Conservation (phyloP, 2,329 filamentous ascomycete genomes). For the Apiospora malaysiana region DNA sequence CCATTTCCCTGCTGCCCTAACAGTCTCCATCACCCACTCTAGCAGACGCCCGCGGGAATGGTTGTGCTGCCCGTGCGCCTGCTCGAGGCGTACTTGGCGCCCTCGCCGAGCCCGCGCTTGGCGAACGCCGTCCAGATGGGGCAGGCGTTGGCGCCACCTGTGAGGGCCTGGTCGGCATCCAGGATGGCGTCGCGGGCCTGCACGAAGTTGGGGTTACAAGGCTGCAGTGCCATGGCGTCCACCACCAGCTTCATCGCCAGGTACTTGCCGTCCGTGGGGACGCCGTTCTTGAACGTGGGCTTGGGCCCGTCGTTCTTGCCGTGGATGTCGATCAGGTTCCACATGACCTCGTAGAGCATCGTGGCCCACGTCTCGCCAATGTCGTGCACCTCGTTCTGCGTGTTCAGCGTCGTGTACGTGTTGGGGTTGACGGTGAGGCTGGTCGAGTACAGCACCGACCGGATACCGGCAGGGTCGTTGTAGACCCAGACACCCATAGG, state of each 20-base stretch:
- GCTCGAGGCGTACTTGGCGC: conserved; percentile 35
- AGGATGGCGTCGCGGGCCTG: conserved; percentile 55
- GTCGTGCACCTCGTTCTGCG: conserved; percentile 47
- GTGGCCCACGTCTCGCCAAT: conserved; percentile 56
- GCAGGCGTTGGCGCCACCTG: conserved; percentile 52
- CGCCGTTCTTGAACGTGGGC: conserved; percentile 48
- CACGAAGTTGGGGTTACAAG: conserved; percentile 56
- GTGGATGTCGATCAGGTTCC: conserved; percentile 58
- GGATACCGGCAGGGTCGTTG: conserved; percentile 47
- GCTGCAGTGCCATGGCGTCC: conserved; percentile 56
- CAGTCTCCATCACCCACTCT: neutral
- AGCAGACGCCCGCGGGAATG: conserved; percentile 33
- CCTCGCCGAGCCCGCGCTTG: conserved; percentile 54
- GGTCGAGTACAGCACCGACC: conserved; percentile 53
- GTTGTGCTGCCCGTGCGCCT: conserved; percentile 37
- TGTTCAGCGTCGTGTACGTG: conserved; percentile 47
- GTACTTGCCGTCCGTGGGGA: conserved; percentile 54
- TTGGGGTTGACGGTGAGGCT: conserved; percentile 50
- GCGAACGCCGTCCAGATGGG: conserved; percentile 57
- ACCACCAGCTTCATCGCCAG: conserved; percentile 55
- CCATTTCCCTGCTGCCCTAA: too few species aligned
- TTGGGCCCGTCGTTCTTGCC: conserved; percentile 49
- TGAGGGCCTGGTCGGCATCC: conserved; percentile 54
- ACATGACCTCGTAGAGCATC: conserved; percentile 59
- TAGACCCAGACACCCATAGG: conserved; percentile 52